A percentile compares a stretch with the other conserved stretches of the same genome.
Conservation (phyloP, 768 basidiomycete species). For the Kwoniella dendrophila region DNA sequence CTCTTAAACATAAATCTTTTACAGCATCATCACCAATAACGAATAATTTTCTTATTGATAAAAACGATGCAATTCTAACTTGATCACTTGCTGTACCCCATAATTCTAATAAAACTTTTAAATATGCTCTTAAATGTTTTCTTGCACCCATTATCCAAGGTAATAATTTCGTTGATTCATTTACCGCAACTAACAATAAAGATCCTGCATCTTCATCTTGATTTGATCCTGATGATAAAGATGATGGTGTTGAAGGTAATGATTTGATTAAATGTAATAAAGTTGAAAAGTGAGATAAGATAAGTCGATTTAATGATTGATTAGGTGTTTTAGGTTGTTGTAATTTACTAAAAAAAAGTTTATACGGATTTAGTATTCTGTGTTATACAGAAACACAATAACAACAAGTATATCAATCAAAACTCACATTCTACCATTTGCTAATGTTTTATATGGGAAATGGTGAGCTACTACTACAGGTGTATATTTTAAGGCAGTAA, state of each 20-base stretch:
- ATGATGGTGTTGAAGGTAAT: constrained; percentile 64
- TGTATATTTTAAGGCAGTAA: constrained; percentile 83
- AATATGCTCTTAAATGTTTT: constrained; percentile 79
- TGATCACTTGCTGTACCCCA: constrained; percentile 83
- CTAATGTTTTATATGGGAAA: constrained; percentile 77
- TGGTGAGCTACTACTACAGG: constrained; percentile 86
- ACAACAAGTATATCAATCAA: too few relatives aligned
- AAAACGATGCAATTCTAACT: constrained; percentile 80
- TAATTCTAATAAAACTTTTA: constrained; percentile 81
- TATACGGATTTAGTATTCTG: too few relatives aligned
- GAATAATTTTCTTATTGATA: constrained; percentile 79
- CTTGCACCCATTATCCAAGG: constrained; percentile 84
- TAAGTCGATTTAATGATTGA: constrained; percentile 79
- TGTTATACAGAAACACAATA: too few relatives aligned
- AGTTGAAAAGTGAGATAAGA: constrained; percentile 88
- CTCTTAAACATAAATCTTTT: constrained; percentile 83
- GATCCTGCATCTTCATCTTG: constrained; percentile 43
- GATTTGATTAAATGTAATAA: constrained; percentile 76
- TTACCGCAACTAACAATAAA: constrained; percentile 65
- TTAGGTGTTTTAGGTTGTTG: constrained; percentile 79
- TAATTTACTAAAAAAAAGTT: constrained; percentile 64
- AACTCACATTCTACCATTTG: constrained; percentile 82
- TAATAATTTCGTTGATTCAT: constrained; percentile 82
- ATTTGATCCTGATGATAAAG: constrained; percentile 22
- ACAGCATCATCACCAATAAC: constrained; percentile 76